Evolutionary conservation across 2,329 filamentous ascomycete species (phyloP), one percentile per base, ranked within the genome.

Genomic region (Zymoseptoria tritici): DNA sequence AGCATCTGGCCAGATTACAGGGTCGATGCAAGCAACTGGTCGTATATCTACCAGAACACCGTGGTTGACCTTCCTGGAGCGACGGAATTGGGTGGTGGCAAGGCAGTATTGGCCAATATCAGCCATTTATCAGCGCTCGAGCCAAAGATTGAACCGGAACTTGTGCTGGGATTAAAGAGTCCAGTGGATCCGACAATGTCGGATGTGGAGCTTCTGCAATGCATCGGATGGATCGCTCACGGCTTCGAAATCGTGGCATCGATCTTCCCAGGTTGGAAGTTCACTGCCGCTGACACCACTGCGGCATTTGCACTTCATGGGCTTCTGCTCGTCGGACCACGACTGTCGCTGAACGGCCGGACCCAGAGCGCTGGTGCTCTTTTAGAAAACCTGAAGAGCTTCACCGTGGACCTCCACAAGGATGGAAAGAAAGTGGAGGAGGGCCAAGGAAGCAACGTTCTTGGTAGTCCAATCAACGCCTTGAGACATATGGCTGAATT

Each of bases 271-370:
- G 62, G 64, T 49, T 66, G 64, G 64, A 65, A 61, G 29, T 66
- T 66, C 22, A 66, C 64, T 5, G 63, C 64, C 24, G 62, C 61
- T 1, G 64, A 66, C 36, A 60, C 63, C 2, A 66, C 64, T 24
- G 64, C 63, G 2, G 64, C 60, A 9, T 66, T 65, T 49, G 64
- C 64, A 9, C 29, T 66, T 11, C 64, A 66, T 61, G 65, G 61
- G 3, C 51, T 67, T 4, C 49, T 65, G 16, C 63, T 65, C 42
- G 63, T 65, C 9, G 65, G 65, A 7, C 60, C 64, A 21, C 55
- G 31, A 52, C 49, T 66, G 16, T 53, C 55, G 20, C 21, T 19
- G 51, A 57, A 52, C 31, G 8, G 24, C 29, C 11, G 54, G 13
- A 62, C 52, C 56, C 60, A 36, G 55, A 56, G 13, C 51, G n/a